Evolutionary conservation across 2,329 filamentous ascomycete species (phyloP), one percentile per base, ranked within the genome.

Genomic region (Rachicladosporium sp.): DNA sequence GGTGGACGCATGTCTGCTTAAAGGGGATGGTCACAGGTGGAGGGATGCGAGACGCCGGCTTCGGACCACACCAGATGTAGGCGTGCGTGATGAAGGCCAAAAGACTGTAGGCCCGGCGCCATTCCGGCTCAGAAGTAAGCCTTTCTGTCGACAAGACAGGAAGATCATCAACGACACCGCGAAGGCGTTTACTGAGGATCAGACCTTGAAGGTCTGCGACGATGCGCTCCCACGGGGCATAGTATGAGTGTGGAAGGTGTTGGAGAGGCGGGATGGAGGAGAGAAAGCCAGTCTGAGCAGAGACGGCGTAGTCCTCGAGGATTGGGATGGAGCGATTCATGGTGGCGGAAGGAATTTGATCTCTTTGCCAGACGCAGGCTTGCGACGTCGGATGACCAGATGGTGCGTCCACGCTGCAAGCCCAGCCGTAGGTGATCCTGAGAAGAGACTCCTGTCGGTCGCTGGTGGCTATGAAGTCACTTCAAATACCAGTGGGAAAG

Each of bases 171-270:
- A 96, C 74, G 44, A 88, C 76, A 37, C 78, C 74, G 34, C 86
- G 80, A 46, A 98, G 69, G 44, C 88, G 79, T 59, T 82, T 85
- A 62, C 80, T 93, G 41, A 95, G 72, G 37, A 96, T 78, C 44
- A 96, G 69, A 9, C 80, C 78, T 64, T 95, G 91, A 21, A 98
- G 71, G 55, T 94, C 95, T 50, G 79, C 74, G 29, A 81, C 76
- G 36, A 95, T 73, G 34, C 81, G 76, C 65, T 98, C 91, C 91
- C 91, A 98, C 57, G 86, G 85, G 61, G 83, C 80, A 64, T 96
- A 98, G 68, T 95, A 96, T 3, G 82, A 75, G 56, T 95, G 83
- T 7, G 87, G 82, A 10, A 98, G 76, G 41, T 76, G 68, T 45
- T 84, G 78, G 47, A 96, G 69, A 31, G 91, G 91, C 29, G 82